Evolutionary conservation across 768 basidiomycete species (phyloP), one percentile per base, ranked within the genome.

Genomic region (Suillus sp.): DNA sequence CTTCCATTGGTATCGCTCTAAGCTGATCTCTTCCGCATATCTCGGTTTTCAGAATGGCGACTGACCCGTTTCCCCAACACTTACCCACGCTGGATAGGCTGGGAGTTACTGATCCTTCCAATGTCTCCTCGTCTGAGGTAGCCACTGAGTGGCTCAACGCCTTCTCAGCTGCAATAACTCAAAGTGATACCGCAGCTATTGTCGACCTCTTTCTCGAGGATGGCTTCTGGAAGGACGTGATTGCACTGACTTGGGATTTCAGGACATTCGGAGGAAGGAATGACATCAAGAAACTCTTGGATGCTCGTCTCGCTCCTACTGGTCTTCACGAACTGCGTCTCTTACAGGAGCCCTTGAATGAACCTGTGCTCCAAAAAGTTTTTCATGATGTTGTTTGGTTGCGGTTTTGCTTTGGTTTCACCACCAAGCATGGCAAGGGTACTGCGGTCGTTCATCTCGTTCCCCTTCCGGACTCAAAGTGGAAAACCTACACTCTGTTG

Each of bases 401-500:
- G 61, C 80, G 82, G 43, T 71, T 81, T 34, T 68, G 82, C 56
- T 88, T 91, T 69, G 79, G 75, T 7, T 91, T 90, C 65, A 83
- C 80, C 1, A 78, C 78, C 47, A 71, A 77, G 8, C 71, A 80
- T 1, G 89, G 86, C 0, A 70, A 79, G 16, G 84, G 81, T 9
- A 81, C 81, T 0, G 89, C 82, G 1, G 75, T 89, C 16, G 79
- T 81, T 20, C 79, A 86, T 43, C 78, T 90, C 4, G 78, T 86
- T 0, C 87, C 85, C 0, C 64, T 69, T 2, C 76, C 78, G 3
- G 68, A 66, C 37, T 70, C 73, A 16, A 68, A 59, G 7, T 91
- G 90, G 90, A 86, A 84, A 70, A 87, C 86, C 0, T 82, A 86
- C 66, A 78, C 77, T 5, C 66, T 89, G 11, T 86, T 82, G 67